Evolutionary conservation across 257 asterid genomes (phyloP).

Genomic region (Capsicum chinense): DNA sequence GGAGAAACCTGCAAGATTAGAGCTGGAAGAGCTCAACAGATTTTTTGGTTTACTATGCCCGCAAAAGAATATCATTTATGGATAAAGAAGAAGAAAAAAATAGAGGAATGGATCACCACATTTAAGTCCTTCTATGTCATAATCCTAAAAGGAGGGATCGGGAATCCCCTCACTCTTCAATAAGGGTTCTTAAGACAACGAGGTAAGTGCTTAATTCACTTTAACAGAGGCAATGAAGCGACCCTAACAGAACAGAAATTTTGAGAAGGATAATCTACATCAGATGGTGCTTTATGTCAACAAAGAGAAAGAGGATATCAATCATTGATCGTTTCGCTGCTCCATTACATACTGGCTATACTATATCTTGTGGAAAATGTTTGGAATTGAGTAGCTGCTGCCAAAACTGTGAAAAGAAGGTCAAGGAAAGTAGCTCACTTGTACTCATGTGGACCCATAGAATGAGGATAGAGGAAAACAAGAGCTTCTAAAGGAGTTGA

Average conservation of each 20-base stretch:
- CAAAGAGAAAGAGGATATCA: not conserved
- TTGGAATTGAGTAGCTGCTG: not conserved
- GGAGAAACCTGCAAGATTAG: not conserved
- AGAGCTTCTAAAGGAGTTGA: slow-evolving; percentile 7
- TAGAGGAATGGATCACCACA: not conserved
- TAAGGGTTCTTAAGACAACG: not conserved
- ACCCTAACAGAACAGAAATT: not conserved
- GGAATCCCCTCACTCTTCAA: not conserved
- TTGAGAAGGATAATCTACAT: slow-evolving; percentile 15
- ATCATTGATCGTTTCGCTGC: not conserved
- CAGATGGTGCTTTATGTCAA: slow-evolving; percentile 22
- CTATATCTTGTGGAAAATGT: not conserved
- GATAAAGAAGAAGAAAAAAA: not conserved
- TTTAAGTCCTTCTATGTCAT: not conserved
- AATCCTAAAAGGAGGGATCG: not conserved
- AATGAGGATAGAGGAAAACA: not conserved
- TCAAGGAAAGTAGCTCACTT: not conserved
- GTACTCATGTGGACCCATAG: slow-evolving; percentile 10
- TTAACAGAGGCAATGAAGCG: not conserved
- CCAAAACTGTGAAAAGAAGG: not conserved
- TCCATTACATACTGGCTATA: slow-evolving; percentile 10
- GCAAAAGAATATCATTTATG: slow-evolving; percentile 1
- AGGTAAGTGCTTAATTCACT: not conserved
- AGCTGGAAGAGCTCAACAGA: slow-evolving; percentile 10
- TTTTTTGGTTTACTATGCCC: not conserved